Evolutionary conservation across 202 grass and related monocot genomes (phyloP).

Genomic region (Elaeis oleifera): DNA sequence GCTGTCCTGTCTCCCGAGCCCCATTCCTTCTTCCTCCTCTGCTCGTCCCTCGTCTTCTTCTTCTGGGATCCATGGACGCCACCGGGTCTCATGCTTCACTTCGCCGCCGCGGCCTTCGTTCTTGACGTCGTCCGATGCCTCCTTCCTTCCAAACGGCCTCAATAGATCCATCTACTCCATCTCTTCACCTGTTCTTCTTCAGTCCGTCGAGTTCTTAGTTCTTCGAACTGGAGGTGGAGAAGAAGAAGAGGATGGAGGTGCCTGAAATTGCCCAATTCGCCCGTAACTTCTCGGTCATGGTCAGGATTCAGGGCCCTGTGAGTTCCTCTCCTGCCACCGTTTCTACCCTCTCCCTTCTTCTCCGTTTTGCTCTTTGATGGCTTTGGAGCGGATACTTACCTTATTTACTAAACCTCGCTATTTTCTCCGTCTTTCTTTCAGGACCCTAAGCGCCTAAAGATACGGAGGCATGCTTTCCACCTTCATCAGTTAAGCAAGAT

Average conservation of each 20-base stretch:
- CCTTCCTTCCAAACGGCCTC: no score
- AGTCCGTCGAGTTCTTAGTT: no score
- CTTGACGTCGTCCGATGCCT: no score
- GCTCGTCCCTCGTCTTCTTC: no score
- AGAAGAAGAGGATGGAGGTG: slow-evolving; percentile 33
- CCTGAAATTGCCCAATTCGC: slow-evolving; percentile 40
- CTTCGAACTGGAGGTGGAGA: neutral
- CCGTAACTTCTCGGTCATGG: slow-evolving; percentile 66
- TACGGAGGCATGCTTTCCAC: slow-evolving; percentile 29
- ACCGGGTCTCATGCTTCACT: no score
- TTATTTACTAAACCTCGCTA: neutral
- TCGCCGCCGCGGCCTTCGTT: no score
- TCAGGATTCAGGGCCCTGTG: slow-evolving; percentile 54
- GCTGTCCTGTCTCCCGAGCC: no score
- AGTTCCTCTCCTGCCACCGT: slow-evolving; percentile 21
- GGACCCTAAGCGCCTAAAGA: slow-evolving; percentile 14
- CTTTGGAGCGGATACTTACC: neutral
- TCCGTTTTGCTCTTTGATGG: no score
- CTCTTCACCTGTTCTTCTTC: no score
- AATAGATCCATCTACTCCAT: no score
- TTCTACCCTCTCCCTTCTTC: neutral
- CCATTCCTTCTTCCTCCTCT: no score
- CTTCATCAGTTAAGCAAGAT: slow-evolving; percentile 47
- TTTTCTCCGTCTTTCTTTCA: neutral
- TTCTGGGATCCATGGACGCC: no score